Evolutionary conservation across 805 yeast genomes (phyloP).

Genomic region (Starmerella apis): DNA sequence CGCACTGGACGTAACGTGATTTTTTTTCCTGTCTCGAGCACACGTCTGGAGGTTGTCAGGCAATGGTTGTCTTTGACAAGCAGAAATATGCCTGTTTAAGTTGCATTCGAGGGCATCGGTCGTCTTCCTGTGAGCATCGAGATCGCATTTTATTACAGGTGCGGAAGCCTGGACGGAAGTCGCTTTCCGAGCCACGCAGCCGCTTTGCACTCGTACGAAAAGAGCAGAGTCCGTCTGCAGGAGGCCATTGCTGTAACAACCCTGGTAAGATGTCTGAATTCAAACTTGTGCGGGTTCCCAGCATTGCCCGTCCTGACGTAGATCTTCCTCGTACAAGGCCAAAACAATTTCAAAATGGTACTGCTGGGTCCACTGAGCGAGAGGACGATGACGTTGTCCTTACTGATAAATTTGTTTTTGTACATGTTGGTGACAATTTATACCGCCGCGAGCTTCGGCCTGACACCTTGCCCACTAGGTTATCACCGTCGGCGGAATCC

Average conservation of each 20-base stretch:
- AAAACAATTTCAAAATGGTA: neutral
- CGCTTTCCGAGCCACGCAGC: slow-evolving; percentile 18
- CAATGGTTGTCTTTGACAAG: slow-evolving; percentile 23
- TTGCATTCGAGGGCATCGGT: slow-evolving; percentile 88
- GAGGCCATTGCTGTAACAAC: neutral
- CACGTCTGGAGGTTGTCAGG: neutral
- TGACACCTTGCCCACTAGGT: neutral
- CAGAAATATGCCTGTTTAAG: slow-evolving; percentile 28
- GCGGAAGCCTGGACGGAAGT: slow-evolving; percentile 73
- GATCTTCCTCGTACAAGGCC: neutral
- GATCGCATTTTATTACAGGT: slow-evolving; percentile 74
- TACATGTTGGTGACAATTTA: slow-evolving; percentile 31
- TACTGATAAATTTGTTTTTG: slow-evolving; percentile 27
- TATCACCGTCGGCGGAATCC: neutral
- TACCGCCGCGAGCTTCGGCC: slow-evolving; percentile 26
- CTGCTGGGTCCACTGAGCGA: neutral
- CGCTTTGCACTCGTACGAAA: slow-evolving; percentile 16
- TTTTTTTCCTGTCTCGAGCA: neutral
- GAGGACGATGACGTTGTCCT: slow-evolving; percentile 22
- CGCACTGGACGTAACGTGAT: neutral
- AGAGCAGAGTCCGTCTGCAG: slow-evolving; percentile 1
- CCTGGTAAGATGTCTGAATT: slow-evolving; percentile 10
- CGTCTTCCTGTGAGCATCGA: slow-evolving; percentile 75
- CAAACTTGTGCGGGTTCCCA: slow-evolving; percentile 5
- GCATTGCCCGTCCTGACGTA: neutral